Percentiles rank a stretch among this genome's conserved stretches.
These are phyloP conservation scores for Fusarium temperatum DNA, from an alignment of 2,329 filamentous ascomycete species.

Conservation along the genomic window DNA sequence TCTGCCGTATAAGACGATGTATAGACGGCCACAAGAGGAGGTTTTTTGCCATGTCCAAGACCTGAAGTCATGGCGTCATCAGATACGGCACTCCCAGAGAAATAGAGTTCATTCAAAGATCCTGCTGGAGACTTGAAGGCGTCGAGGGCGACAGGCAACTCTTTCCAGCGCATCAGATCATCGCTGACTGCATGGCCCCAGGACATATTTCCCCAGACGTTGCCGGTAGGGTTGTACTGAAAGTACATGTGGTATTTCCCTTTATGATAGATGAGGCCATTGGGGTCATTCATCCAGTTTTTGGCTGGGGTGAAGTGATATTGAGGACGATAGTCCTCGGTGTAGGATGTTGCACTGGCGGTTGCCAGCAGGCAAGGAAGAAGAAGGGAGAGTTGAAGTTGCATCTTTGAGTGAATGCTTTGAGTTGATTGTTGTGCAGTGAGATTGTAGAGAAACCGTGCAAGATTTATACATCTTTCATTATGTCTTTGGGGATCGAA, in stretches of 20 bases:
- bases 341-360: neutral
- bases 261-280: neutral
- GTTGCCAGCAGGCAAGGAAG: neutral
- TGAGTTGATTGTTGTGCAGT: neutral
- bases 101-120: neutral
- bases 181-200: neutral
- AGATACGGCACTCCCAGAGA: neutral
- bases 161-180: neutral
- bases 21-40: neutral
- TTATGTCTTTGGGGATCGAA: rapidly evolving
- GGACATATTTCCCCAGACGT: neutral
- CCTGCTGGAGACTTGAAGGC: neutral
- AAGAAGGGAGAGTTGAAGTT: neutral
- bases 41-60: neutral
- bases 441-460: neutral
- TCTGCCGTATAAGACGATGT: neutral
- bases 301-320: neutral
- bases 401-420: neutral
- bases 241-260: neutral
- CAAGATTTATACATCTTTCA: neutral
- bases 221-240: neutral
- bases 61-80: neutral
- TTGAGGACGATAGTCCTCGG: neutral
- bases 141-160: neutral
- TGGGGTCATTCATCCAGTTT: neutral